Conservation (phyloP, 2,329 filamentous ascomycete species). For the Phaeophleospora eucalypticola region DNA sequence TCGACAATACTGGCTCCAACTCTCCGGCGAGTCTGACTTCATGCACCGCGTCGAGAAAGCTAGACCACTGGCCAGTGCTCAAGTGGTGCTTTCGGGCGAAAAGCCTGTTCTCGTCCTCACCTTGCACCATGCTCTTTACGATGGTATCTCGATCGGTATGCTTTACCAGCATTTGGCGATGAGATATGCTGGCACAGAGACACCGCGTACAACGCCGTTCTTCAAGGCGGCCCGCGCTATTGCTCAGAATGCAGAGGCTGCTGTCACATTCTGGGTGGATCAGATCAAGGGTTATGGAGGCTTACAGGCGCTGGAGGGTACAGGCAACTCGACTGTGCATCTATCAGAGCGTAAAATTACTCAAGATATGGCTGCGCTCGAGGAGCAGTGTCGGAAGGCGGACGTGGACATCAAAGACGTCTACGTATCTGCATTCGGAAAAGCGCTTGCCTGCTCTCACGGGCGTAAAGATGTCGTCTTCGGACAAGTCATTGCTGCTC, state of each 20-base stretch:
- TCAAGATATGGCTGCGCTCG: neutral
- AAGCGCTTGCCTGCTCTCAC: constrained; percentile 10
- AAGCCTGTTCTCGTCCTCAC: constrained; percentile 12
- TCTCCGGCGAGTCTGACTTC: constrained; percentile 9
- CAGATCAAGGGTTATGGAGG: constrained; percentile 11
- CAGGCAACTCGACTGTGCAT: neutral
- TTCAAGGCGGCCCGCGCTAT: constrained; percentile 12
- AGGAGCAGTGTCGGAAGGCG: constrained; percentile 6
- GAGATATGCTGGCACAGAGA: constrained; percentile 2
- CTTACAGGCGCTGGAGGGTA: neutral
- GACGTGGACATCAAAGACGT: constrained; percentile 13
- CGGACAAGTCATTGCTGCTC: constrained; percentile 16
- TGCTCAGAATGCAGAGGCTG: constrained; percentile 4
- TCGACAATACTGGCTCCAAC: constrained; percentile 6
- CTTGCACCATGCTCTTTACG: constrained; percentile 19
- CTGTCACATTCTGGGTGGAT: constrained; percentile 12
- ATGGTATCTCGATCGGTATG: constrained; percentile 14
- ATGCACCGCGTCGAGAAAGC: constrained; percentile 1
- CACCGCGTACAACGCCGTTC: constrained; percentile 10
- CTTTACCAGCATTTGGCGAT: constrained; percentile 10
- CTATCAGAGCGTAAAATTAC: constrained; percentile 2
- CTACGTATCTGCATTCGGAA: constrained; percentile 10
- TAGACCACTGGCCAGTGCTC: constrained; percentile 6
- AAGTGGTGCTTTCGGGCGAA: constrained; percentile 2
- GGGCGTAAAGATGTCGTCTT: constrained; percentile 15